Conservation (phyloP, 768 basidiomycete genomes). For the Russula sp. region DNA sequence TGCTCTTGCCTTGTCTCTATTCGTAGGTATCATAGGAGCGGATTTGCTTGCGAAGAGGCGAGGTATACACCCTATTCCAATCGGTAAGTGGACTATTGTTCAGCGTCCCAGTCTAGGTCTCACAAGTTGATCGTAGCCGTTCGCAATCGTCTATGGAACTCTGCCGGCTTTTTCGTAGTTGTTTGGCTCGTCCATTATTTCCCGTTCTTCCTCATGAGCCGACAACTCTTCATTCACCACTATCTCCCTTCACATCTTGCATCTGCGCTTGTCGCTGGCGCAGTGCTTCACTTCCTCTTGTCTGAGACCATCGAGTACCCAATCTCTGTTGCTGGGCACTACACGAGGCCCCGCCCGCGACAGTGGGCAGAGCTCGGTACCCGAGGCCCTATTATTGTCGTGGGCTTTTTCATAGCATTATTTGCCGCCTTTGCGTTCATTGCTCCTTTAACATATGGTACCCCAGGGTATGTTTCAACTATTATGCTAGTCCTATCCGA, state of each 20-base stretch:
- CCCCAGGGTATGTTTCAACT: conserved; percentile 73
- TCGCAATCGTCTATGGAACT: conserved; percentile 93
- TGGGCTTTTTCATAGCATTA: conserved; percentile 55
- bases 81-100: conserved; percentile 55
- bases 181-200: conserved; percentile 95
- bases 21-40: conserved; percentile 84
- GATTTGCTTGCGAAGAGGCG: conserved; percentile 87
- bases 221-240: conserved; percentile 96
- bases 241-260: conserved; percentile 96
- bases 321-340: conserved; percentile 70
- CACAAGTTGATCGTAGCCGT: conserved; percentile 52
- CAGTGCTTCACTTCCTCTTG: conserved; percentile 85
- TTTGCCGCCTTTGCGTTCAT: conserved; percentile 70
- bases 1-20: conserved; percentile 80
- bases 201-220: conserved; percentile 97
- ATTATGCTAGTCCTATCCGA: conserved; percentile 12
- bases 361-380: conserved; percentile 74
- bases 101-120: neutral
- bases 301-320: conserved; percentile 93
- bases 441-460: conserved; percentile 91
- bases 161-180: conserved; percentile 90
- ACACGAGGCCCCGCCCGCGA: conserved; percentile 42
- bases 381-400: conserved; percentile 66
- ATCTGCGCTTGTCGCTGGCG: conserved; percentile 87
- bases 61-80: conserved; percentile 79